Evolutionary conservation across 768 basidiomycete genomes (phyloP).

Genomic region (Mycena venus): DNA sequence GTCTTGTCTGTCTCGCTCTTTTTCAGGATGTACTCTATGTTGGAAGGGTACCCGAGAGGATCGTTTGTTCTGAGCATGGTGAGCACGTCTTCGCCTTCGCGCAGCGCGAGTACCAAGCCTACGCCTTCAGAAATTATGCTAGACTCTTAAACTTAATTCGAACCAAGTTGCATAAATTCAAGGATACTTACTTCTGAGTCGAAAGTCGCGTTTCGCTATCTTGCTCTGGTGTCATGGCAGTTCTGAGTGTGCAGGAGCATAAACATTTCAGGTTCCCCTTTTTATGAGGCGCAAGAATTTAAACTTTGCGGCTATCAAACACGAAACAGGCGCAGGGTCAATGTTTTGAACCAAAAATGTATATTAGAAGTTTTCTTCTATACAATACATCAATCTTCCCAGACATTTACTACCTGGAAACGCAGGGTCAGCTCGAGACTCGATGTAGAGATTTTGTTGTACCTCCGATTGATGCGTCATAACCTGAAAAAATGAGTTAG

Average conservation of each 20-base stretch:
- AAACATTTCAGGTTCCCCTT: background rate
- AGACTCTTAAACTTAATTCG: background rate
- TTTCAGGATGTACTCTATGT: slow-evolving; percentile 4
- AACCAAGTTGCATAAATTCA: background rate
- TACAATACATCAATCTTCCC: slow-evolving; percentile 29
- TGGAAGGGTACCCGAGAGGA: background rate
- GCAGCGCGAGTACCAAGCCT: slow-evolving; percentile 2
- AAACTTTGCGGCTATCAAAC: slow-evolving; percentile 9
- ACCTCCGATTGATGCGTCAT: slow-evolving; percentile 89
- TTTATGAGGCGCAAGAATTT: background rate
- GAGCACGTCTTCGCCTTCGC: slow-evolving; percentile 1
- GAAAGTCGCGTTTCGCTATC: background rate
- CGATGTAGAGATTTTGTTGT: background rate
- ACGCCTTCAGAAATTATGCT: slow-evolving; percentile 18
- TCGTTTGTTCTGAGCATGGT: background rate
- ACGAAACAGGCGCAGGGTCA: background rate
- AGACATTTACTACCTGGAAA: slow-evolving; percentile 50
- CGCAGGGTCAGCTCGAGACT: background rate
- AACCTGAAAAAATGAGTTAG: slow-evolving; percentile 38
- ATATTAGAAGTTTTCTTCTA: background rate
- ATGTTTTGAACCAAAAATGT: background rate
- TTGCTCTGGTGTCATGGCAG: background rate
- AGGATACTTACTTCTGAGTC: background rate
- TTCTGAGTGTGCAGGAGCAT: background rate
- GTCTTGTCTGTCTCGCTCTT: background rate